Percentiles rank a stretch among this genome's conserved stretches.
Evolutionary conservation across 495 filamentous ascomycete species (phyloP).

Genomic region (Mytilinidion resinicola): DNA sequence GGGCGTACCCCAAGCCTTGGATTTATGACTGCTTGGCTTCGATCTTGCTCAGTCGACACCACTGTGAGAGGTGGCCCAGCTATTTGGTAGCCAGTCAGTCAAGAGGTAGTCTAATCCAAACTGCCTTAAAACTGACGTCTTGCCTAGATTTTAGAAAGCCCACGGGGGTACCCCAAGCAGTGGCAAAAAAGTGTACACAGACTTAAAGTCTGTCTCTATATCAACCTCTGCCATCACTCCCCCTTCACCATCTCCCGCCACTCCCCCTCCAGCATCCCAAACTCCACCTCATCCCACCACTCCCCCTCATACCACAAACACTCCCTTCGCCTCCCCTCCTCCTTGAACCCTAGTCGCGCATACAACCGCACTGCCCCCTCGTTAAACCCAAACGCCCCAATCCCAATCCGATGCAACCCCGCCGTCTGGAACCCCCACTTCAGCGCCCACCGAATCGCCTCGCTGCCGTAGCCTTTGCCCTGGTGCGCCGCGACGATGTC

Average conservation of each 20-base stretch:
- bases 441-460: slow-evolving; percentile 48
- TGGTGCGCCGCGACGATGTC: slow-evolving; percentile 36
- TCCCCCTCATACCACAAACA: slow-evolving; percentile 37
- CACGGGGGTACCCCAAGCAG: no score
- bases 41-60: no score
- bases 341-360: slow-evolving; percentile 43
- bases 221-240: not conserved
- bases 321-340: slow-evolving; percentile 46
- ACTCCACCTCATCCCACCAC: slow-evolving; percentile 41
- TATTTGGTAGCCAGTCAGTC: no score
- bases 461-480: slow-evolving; percentile 47
- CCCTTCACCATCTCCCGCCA: slow-evolving; percentile 31
- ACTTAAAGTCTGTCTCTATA: no score
- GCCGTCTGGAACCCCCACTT: slow-evolving; percentile 44
- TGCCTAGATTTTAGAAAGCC: no score
- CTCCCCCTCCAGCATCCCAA: slow-evolving; percentile 46
- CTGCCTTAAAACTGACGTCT: no score
- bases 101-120: no score
- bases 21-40: no score
- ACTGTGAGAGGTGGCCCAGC: no score
- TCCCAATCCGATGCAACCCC: slow-evolving; percentile 44
- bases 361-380: slow-evolving; percentile 41
- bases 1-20: no score
- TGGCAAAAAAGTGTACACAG: no score
- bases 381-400: slow-evolving; percentile 42